Evolutionary conservation across 352 stramenopile genomes (phyloP).

Genomic region (Pythium plurisporium): DNA sequence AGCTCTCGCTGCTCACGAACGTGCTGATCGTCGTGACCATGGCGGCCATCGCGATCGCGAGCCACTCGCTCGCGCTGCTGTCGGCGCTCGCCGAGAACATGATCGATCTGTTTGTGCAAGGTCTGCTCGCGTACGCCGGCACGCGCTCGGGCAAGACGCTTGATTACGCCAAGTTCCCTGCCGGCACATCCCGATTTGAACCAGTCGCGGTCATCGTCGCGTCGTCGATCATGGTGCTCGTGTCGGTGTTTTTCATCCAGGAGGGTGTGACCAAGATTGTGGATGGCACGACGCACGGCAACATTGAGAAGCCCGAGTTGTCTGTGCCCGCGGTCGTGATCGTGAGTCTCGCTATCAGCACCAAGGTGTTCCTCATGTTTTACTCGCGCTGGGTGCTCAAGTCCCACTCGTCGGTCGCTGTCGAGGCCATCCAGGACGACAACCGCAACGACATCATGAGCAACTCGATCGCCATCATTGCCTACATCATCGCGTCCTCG

Average conservation of each 20-base stretch:
- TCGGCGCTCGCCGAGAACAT: slow-evolving; percentile 90
- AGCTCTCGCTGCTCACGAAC: slow-evolving; percentile 57
- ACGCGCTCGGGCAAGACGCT: slow-evolving; percentile 65
- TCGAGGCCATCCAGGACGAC: slow-evolving; percentile 81
- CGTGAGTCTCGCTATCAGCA: slow-evolving; percentile 42
- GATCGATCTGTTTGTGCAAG: slow-evolving; percentile 91
- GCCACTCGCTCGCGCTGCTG: slow-evolving; percentile 86
- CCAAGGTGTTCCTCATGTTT: slow-evolving; percentile 70
- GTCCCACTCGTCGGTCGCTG: slow-evolving; percentile 39
- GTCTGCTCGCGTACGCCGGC: slow-evolving; percentile 87
- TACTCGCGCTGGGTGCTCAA: slow-evolving; percentile 63
- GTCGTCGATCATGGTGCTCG: slow-evolving; percentile 90
- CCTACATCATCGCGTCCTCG: slow-evolving; percentile 48
- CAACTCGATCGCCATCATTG: slow-evolving; percentile 87
- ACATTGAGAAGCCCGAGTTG: slow-evolving; percentile 81
- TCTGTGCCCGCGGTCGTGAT: slow-evolving; percentile 85
- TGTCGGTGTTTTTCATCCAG: slow-evolving; percentile 80
- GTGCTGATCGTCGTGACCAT: slow-evolving; percentile 61
- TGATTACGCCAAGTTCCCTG: slow-evolving; percentile 89
- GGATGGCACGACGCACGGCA: slow-evolving; percentile 35
- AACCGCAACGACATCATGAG: slow-evolving; percentile 93
- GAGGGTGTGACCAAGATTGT: slow-evolving; percentile 44
- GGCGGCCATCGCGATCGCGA: slow-evolving; percentile 65
- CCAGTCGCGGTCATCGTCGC: slow-evolving; percentile 91
- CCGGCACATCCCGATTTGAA: slow-evolving; percentile 87